phyloP scores from a whole-genome alignment of 2,329 filamentous ascomycete species.

The Myrmaecium sp. region DNA sequence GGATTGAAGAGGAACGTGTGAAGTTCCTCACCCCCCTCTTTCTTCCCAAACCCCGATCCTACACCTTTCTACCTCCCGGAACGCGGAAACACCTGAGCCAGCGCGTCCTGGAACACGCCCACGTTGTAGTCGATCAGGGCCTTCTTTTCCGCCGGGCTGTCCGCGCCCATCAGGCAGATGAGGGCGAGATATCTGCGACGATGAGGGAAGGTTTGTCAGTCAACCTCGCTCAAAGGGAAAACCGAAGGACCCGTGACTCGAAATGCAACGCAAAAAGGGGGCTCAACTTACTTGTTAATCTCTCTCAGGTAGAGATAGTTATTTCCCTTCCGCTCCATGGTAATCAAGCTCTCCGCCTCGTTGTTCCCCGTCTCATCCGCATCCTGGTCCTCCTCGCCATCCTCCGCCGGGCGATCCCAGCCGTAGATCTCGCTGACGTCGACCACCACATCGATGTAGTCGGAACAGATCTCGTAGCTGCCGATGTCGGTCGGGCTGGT shows the following conservation, averaged over 20 bases:
- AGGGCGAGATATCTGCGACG: slow-evolving; percentile 52
- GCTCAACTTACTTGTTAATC: slow-evolving; percentile 42
- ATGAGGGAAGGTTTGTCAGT: background rate
- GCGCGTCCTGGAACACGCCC: slow-evolving; percentile 60
- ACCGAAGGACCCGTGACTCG: slow-evolving; percentile 1
- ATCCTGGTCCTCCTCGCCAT: slow-evolving; percentile 7
- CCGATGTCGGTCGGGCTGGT: slow-evolving; percentile 85
- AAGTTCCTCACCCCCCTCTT: too few species aligned
- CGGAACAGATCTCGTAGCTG: slow-evolving; percentile 94
- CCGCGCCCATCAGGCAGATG: slow-evolving; percentile 73
- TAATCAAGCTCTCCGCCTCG: slow-evolving; percentile 45
- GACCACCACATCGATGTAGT: slow-evolving; percentile 97
- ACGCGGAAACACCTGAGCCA: slow-evolving; percentile 57
- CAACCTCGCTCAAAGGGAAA: background rate
- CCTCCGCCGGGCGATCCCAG: slow-evolving; percentile 35
- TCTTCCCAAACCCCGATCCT: too few species aligned
- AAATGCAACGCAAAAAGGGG: slow-evolving; percentile 1
- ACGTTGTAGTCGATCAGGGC: slow-evolving; percentile 78
- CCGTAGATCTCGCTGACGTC: slow-evolving; percentile 94
- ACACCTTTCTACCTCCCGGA: slow-evolving; percentile 14
- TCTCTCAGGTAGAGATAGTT: slow-evolving; percentile 47
- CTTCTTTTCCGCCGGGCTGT: slow-evolving; percentile 67
- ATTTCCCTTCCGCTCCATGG: slow-evolving; percentile 40
- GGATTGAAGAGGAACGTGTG: too few species aligned
- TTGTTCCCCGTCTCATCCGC: slow-evolving; percentile 25